Conservation (phyloP, 495 filamentous ascomycete genomes). For the Podospora fimiseda region DNA sequence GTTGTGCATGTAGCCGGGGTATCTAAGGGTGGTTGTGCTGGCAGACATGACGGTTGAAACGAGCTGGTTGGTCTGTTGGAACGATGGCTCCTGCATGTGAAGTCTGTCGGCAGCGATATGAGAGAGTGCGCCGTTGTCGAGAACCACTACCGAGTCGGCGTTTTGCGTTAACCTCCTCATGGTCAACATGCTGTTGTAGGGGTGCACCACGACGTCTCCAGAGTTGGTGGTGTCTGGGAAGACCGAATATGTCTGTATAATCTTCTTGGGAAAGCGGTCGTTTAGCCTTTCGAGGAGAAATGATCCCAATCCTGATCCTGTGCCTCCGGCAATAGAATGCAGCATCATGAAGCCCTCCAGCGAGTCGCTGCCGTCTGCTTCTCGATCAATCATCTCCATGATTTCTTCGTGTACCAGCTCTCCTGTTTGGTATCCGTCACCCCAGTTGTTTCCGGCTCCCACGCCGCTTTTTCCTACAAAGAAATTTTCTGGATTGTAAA, state of each 20-base stretch:
- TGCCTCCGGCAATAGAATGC: constrained; percentile 95
- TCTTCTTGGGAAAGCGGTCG: constrained; percentile 95
- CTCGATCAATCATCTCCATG: constrained; percentile 98
- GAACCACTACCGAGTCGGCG: constrained; percentile 94
- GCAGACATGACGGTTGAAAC: constrained; percentile 99
- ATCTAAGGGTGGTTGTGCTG: constrained; percentile 89
- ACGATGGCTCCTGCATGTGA: constrained; percentile 89
- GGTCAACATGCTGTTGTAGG: constrained; percentile 91
- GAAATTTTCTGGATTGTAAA: constrained; percentile 99
- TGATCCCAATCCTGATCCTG: constrained; percentile 87
- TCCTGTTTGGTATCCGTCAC: constrained; percentile 86
- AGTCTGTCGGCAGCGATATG: constrained; percentile 91
- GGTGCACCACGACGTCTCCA: constrained; percentile 90
- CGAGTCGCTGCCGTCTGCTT: constrained; percentile 96
- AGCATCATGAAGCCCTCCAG: constrained; percentile 97
- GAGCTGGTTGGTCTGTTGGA: constrained; percentile 94
- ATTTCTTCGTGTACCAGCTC: constrained; percentile 92
- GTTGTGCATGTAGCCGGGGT: constrained; percentile 99
- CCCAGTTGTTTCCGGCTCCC: constrained; percentile 97
- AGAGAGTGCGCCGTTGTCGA: constrained; percentile 91
- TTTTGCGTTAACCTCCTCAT: constrained; percentile 90
- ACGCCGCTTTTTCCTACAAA: constrained; percentile 86
- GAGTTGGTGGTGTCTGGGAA: constrained; percentile 84
- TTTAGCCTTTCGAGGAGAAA: constrained; percentile 96
- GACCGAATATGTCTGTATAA: constrained; percentile 98